Conservation (phyloP, 2,329 filamentous ascomycete species). For the Alternaria tenuissima region DNA sequence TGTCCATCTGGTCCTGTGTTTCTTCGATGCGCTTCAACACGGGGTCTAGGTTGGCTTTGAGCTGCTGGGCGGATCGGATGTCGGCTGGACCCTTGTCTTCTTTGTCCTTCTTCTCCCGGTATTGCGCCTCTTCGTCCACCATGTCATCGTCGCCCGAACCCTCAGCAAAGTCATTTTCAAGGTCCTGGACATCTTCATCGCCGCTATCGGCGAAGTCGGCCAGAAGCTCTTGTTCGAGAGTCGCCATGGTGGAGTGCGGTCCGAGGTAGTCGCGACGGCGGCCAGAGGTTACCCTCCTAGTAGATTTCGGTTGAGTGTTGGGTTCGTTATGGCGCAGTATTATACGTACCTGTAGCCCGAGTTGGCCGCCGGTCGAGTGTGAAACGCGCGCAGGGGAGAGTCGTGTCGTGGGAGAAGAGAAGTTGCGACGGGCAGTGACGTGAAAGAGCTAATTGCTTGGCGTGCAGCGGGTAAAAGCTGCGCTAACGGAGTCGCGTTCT, state of each 20-base stretch:
- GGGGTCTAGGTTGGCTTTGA: slow-evolving; percentile 84
- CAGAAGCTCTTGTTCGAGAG: slow-evolving; percentile 88
- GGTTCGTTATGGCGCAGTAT: slow-evolving; percentile 19
- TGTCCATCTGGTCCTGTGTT: slow-evolving; percentile 72
- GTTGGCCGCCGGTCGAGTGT: slow-evolving; percentile 21
- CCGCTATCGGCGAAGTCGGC: slow-evolving; percentile 90
- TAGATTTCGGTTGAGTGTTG: slow-evolving; percentile 29
- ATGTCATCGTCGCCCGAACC: slow-evolving; percentile 63
- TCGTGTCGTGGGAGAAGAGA: slow-evolving; percentile 10
- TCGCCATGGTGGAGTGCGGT: slow-evolving; percentile 69
- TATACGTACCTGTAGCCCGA: slow-evolving; percentile 33
- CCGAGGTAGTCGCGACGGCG: slow-evolving; percentile 24
- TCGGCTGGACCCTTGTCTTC: slow-evolving; percentile 74
- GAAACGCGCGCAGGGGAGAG: not conserved
- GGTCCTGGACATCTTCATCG: slow-evolving; percentile 58
- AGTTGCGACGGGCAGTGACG: slow-evolving; percentile 22
- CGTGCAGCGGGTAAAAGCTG: slow-evolving; percentile 28
- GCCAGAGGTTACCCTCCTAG: slow-evolving; percentile 36
- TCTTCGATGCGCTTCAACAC: slow-evolving; percentile 70
- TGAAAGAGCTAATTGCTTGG: slow-evolving; percentile 29
- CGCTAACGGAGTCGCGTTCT: slow-evolving; percentile 17
- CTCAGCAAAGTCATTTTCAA: slow-evolving; percentile 49
- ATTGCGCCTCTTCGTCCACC: slow-evolving; percentile 67
- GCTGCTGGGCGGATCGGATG: slow-evolving; percentile 77
- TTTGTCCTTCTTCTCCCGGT: slow-evolving; percentile 67